Conservation (phyloP, 257 asterid genomes). For the Mitragyna speciosa region DNA sequence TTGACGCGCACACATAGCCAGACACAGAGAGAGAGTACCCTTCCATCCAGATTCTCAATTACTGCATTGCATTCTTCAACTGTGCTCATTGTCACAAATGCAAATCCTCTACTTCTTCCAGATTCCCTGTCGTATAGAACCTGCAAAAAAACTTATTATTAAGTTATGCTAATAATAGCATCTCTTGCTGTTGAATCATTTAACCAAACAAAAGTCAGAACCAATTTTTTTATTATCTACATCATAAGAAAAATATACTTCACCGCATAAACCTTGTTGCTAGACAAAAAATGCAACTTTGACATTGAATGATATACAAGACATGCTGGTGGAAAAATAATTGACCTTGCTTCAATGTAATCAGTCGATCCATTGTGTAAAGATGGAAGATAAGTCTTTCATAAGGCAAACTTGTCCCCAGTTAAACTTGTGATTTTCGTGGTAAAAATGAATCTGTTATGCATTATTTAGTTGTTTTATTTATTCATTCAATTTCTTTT, state of each 20-base stretch:
- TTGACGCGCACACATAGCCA: no score
- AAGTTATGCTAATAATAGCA: neutral
- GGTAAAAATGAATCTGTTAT: neutral
- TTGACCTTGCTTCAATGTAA: neutral
- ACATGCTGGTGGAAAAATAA: neutral
- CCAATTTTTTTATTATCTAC: neutral
- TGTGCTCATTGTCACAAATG: conserved; percentile 91
- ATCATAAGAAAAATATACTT: neutral
- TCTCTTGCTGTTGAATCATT: neutral
- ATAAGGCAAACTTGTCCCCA: neutral
- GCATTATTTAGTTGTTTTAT: neutral
- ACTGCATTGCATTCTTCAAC: conserved; percentile 71
- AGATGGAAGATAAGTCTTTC: neutral
- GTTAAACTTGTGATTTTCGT: neutral
- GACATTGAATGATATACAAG: neutral
- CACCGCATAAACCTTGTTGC: neutral
- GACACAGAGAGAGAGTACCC: conserved; percentile 53
- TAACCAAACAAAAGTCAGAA: neutral
- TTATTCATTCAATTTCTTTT: neutral
- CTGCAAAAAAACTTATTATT: conserved; percentile 29
- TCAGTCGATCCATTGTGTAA: neutral
- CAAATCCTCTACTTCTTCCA: conserved; percentile 93
- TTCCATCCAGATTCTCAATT: conserved; percentile 76
- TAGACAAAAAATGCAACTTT: neutral
- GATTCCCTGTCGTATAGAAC: conserved; percentile 80